Conservation (phyloP, 2,329 filamentous ascomycete species). For the Balansia obtecta region DNA sequence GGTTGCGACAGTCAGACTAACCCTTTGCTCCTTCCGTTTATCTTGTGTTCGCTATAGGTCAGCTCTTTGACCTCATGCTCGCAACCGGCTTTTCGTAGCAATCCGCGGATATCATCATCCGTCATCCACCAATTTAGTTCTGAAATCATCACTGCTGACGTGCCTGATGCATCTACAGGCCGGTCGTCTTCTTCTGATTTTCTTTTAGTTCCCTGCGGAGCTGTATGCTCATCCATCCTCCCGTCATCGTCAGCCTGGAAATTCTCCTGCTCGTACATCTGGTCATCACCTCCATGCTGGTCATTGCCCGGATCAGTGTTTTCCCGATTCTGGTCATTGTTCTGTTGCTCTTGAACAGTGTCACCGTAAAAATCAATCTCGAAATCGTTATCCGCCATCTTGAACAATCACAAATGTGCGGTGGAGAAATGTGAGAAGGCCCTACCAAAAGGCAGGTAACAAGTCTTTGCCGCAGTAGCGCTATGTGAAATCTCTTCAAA, state of each 20-base stretch:
- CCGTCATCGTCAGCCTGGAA: conserved; percentile 14
- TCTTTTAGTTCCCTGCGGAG: conserved; percentile 42
- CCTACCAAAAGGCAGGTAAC: too few relatives aligned
- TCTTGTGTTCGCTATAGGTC: conserved; percentile 96
- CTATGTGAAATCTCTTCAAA: background rate
- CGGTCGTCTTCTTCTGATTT: conserved; percentile 48
- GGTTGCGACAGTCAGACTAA: conserved; percentile 36
- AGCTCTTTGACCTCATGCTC: conserved; percentile 84
- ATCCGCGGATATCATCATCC: conserved; percentile 86
- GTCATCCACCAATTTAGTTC: conserved; percentile 96
- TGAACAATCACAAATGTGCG: conserved; percentile 8
- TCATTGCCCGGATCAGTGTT: conserved; percentile 10
- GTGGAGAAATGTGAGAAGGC: too few relatives aligned
- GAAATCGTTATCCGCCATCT: conserved; percentile 59
- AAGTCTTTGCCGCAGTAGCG: background rate
- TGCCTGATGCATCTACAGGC: conserved; percentile 46
- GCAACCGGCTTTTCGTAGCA: conserved; percentile 65
- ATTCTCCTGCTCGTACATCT: conserved; percentile 15
- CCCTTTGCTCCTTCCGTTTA: conserved; percentile 98
- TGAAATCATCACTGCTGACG: conserved; percentile 68
- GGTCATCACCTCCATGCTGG: conserved; percentile 27
- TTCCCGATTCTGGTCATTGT: conserved; percentile 26
- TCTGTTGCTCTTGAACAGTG: conserved; percentile 28
- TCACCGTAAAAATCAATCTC: conserved; percentile 64
- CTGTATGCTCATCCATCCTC: conserved; percentile 12